Base-by-base conservation (phyloP, 2,329 filamentous ascomycete genomes). In the Stromatinia cepivora region DNA sequence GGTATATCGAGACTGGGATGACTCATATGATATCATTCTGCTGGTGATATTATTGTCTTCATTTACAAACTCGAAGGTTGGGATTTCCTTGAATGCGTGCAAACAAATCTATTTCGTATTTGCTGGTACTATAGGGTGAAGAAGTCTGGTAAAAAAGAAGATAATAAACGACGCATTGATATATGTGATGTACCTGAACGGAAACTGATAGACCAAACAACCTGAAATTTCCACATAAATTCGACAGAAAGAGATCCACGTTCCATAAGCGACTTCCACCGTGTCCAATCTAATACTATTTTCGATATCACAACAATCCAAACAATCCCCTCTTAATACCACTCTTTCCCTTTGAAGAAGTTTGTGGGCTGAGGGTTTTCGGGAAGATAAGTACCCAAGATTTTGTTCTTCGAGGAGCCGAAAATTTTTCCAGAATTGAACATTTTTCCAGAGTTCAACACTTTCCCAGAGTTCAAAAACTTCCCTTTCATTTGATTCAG, bases 341-440 rank as follows among this genome's bases (percentile, higher is more conserved):
- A 36, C 1, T 34, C 22, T 9, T 52, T 25, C 3, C 31, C 46
- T 15, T 52, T 52, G 8, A 52, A 52, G 15, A 64, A 63, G 4
- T 39, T 64, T 22, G n/a, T 39, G 3, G 61, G 46, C 2, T 64
- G 61, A 52, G 46, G 61, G 8, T 52, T 64, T 39, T 64, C 46
- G 25, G 61, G 61, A 8, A 64, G n/a, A 1, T 52, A 6, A 22
- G 46, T 20, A 28, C 61, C 61, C 31, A 64, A 64, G 34, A 64
- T 64, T 22, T 25, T 64, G 31, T 52, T 52, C 31, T 52, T 39
- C 1, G 31, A 25, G 2, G 61, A 36, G 34, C 46, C 61, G 1
- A 15, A 42, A 15, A 42, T 17, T 17, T 42, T 42, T 5, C 39
- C 39, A 11, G 39, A 42, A 13, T 42, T 42, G 39, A 42, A 42